phyloP scores from a whole-genome alignment of 768 basidiomycete species.

The Basidioascus undulatus region DNA sequence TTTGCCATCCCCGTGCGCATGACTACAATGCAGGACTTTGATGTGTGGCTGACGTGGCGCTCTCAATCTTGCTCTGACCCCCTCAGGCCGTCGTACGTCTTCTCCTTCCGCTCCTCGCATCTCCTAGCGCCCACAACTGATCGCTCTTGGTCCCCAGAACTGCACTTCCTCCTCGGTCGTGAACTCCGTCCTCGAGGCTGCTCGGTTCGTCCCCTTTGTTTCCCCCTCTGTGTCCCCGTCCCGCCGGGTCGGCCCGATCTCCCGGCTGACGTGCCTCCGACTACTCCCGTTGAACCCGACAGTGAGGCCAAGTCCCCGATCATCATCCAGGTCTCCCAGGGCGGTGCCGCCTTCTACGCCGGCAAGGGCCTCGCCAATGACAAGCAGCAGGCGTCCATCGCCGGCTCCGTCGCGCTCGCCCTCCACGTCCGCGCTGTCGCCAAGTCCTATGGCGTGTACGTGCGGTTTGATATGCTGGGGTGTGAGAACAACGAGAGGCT shows the following conservation, averaged over 20 bases:
- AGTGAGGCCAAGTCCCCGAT: constrained; percentile 93
- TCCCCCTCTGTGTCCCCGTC: neutral
- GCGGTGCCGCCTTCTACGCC: constrained; percentile 83
- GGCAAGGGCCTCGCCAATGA: constrained; percentile 90
- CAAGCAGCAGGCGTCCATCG: constrained; percentile 80
- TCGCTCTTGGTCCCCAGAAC: constrained; percentile 31
- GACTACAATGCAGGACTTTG: neutral
- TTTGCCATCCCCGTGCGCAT: constrained; percentile 24
- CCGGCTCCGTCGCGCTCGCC: constrained; percentile 79
- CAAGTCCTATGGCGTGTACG: constrained; percentile 77
- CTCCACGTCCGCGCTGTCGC: constrained; percentile 66
- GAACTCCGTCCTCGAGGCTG: constrained; percentile 86
- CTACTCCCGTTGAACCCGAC: neutral
- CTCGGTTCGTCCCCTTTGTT: constrained; percentile 30
- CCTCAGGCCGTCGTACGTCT: constrained; percentile 19
- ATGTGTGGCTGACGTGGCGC: neutral
- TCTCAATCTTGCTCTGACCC: neutral
- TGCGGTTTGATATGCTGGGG: constrained; percentile 10
- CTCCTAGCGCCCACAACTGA: constrained; percentile 2
- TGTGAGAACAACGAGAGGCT: constrained; percentile 1
- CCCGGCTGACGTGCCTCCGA: neutral
- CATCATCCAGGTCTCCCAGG: constrained; percentile 93
- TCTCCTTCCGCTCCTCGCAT: constrained; percentile 2
- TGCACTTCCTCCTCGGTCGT: constrained; percentile 87
- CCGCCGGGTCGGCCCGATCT: neutral